Base-by-base conservation (phyloP, 768 basidiomycete genomes). In the Lactarius evosmus region DNA sequence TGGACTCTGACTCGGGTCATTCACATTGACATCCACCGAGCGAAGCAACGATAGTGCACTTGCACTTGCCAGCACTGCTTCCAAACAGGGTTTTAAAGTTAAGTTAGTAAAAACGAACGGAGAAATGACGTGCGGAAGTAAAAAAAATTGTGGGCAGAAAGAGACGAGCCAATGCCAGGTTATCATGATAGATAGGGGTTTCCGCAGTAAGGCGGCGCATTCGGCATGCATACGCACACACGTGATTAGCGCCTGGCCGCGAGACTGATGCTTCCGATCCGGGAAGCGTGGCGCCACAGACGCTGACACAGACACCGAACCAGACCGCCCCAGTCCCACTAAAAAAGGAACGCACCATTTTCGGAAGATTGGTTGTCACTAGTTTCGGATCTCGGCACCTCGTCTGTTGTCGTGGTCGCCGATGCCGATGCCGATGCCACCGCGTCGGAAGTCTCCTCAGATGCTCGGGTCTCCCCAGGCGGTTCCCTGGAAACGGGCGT, bases 81-180 rank as follows among this genome's bases (percentile, higher is more conserved):
- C 49, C 38, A 51, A 65, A 52, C 64, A 61, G 54, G 64, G 54
- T 50, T 53, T 65, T 65, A 61, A 65, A 65, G 60, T 65, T 60
- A 56, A 56, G 58, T 65, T 57, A 65, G 64, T 8, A 36, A 46
- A 44, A 22, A 52, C 22, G 32, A 36, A 52, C 16, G 22, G 51
- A 29, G 57, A 65, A 44, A 65, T 61, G 64, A 65, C 64, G 64
- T 61, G 64, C 54, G 59, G 59, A 65, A 51, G 63, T 25, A 65
- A 56, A 58, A 56, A 58, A 55, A 49, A 14, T 49, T 32, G 55
- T 41, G 11, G 16, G 32, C 52, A 32, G 4, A 53, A 29, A 33
- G 16, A 33, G 44, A 25, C 51, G 29, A n/a, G 52, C 1, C 29
- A 27, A n/a, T 49, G 34, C 30, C 17, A 17, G 12, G n/a, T 9